Evolutionary conservation across 257 asterid species (phyloP).

Genomic region (Przewalskia tangutica): DNA sequence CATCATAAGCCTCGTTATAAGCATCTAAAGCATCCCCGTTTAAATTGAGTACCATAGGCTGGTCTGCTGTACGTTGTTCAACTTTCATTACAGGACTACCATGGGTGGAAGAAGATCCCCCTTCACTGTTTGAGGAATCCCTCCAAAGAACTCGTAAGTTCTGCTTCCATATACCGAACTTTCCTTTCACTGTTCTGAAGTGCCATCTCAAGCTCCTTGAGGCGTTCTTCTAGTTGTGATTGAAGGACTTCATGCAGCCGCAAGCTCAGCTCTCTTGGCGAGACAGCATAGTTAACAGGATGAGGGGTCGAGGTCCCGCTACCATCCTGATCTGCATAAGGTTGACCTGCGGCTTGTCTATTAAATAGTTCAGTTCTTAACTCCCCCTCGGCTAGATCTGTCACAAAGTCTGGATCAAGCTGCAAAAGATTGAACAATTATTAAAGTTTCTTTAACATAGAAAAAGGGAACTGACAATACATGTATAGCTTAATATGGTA

Average conservation of each 20-base stretch:
- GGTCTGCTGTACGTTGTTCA: slow-evolving; percentile 16
- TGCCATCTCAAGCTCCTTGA: slow-evolving; percentile 68
- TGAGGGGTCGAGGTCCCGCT: slow-evolving; percentile 42
- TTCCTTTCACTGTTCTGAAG: slow-evolving; percentile 55
- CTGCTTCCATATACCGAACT: slow-evolving; percentile 26
- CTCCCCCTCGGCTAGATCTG: slow-evolving; percentile 41
- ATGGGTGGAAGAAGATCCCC: slow-evolving; percentile 22
- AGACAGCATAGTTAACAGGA: slow-evolving; percentile 49
- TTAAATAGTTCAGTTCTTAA: slow-evolving; percentile 35
- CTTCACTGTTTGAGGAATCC: slow-evolving; percentile 24
- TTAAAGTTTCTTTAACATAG: neutral
- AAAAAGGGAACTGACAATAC: neutral
- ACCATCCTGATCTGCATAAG: slow-evolving; percentile 37
- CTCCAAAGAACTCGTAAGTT: slow-evolving; percentile 16
- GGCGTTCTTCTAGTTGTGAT: slow-evolving; percentile 62
- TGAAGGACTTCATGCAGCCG: slow-evolving; percentile 76
- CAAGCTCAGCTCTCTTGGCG: slow-evolving; percentile 71
- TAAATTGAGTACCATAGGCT: slow-evolving; percentile 51
- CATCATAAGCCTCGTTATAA: slow-evolving; percentile 45
- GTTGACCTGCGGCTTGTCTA: slow-evolving; percentile 12
- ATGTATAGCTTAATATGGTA: neutral
- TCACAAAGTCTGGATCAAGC: slow-evolving; percentile 41
- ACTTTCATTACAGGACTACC: slow-evolving; percentile 29
- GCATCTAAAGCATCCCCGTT: slow-evolving; percentile 57
- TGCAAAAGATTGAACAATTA: slow-evolving; percentile 22